These are phyloP conservation scores for Verbena officinalis DNA, from an alignment of 257 asterid genomes.

Conservation along the genomic window DNA sequence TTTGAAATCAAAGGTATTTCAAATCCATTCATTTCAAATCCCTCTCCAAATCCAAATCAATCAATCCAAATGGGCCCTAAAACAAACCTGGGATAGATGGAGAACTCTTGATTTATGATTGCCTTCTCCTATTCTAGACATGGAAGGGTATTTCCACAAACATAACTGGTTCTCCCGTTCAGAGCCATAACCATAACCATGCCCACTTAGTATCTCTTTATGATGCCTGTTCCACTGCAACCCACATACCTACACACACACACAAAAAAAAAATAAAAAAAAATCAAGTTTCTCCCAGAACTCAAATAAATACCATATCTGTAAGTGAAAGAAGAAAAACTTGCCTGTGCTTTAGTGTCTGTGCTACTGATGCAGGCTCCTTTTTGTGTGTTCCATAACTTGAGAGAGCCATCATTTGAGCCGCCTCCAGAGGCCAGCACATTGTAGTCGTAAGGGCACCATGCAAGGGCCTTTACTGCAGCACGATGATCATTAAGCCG, in stretches of 20 bases:
- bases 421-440: slow-evolving; percentile 92
- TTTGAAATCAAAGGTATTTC: too few relatives aligned
- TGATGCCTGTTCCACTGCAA: slow-evolving; percentile 78
- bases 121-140: slow-evolving; percentile 50
- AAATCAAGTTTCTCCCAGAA: too few relatives aligned
- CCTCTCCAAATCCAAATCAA: too few relatives aligned
- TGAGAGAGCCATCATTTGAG: slow-evolving; percentile 50
- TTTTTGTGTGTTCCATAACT: slow-evolving; percentile 67
- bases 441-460: slow-evolving; percentile 71
- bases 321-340: not conserved
- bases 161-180: slow-evolving; percentile 48
- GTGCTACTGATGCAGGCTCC: slow-evolving; percentile 63
- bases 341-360: slow-evolving; percentile 64
- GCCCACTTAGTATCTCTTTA: slow-evolving; percentile 75
- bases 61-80: too few relatives aligned
- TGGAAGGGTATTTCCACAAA: slow-evolving; percentile 84
- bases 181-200: slow-evolving; percentile 55
- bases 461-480: slow-evolving; percentile 84
- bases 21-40: too few relatives aligned
- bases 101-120: slow-evolving; percentile 52
- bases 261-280: not conserved
- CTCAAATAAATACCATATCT: too few relatives aligned
- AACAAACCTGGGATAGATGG: slow-evolving; percentile 66
- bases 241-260: slow-evolving; percentile 53
- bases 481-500: slow-evolving; percentile 54